Base-by-base conservation (phyloP, 805 yeast species). In the Zygosaccharomyces lentus region DNA sequence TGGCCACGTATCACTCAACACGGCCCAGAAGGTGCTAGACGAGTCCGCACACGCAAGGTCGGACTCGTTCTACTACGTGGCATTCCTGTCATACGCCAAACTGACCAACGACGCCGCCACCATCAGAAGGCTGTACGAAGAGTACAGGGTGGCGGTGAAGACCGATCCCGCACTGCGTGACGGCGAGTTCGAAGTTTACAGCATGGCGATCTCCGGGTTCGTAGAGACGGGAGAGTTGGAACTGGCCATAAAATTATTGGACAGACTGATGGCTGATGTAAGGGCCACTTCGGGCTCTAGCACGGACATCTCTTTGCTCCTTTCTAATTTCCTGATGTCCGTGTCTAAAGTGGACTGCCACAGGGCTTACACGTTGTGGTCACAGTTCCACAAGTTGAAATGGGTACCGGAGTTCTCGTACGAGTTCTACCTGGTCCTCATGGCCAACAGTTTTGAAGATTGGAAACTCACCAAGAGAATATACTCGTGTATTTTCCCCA, bases 221-320 rank as follows among this genome's bases (percentile, higher is more conserved):
- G 70, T 80, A 9, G 66, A 68, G 42, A 75, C 77, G 36, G 76
- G 74, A 34, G 76, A 81, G 51, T 52, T 72, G 30, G 67, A 69
- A 7, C 53, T 74, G 34, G 81, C 87, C 3, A 72, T 83, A 1
- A 69, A 74, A 47, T 73, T 82, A 46, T 65, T 84, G 54, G 85
- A 83, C 57, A 67, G 72, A 34, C 67, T 82, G 5, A 60, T 83
- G 34, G 53, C 69, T 0, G 75, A 76, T 37, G 72, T 71, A 53
- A 70, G 69, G 54, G 55, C 61, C 17, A 63, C 64, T 40, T 59
- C 62, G 30, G 67, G 68, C 10, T 56, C 59, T 15, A 60, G 61
- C 23, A 37, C 58, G 7, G 67, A 68, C 45, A 65, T 77, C 17
- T 66, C 75, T 1, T 41, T 61, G 35, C 57, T 79, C 8, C 53